These are phyloP conservation scores for Pseudonectria buxi DNA, from an alignment of 2,329 filamentous ascomycete genomes.

Conservation along the genomic window DNA sequence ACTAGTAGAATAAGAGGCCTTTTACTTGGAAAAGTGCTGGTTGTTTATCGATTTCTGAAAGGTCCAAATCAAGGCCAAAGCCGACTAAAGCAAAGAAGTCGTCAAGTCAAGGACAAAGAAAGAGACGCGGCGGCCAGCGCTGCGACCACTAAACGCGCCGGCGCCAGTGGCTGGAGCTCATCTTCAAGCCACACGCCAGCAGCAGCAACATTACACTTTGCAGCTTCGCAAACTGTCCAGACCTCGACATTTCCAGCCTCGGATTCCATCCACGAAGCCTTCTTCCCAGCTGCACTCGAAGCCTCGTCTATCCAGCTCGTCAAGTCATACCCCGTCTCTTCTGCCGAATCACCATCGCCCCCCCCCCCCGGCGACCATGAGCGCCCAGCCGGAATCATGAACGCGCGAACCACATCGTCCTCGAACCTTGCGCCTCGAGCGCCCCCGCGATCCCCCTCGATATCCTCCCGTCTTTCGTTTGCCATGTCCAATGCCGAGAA, in stretches of 20 bases:
- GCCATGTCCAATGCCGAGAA: slow-evolving; percentile 59
- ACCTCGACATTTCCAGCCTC: too few species aligned
- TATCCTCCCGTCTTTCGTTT: slow-evolving; percentile 60
- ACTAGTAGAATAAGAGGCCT: not conserved
- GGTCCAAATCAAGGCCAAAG: not conserved
- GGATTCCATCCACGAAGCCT: too few species aligned
- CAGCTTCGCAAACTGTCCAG: too few species aligned
- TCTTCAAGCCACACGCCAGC: slow-evolving; percentile 16
- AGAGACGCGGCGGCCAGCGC: slow-evolving; percentile 6
- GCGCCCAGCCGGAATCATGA: slow-evolving; percentile 37
- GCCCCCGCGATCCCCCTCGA: slow-evolving; percentile 46
- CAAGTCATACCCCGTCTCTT: too few species aligned
- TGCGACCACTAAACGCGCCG: slow-evolving; percentile 26
- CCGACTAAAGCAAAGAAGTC: not conserved
- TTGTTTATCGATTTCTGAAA: not conserved
- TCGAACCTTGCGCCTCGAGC: slow-evolving; percentile 29
- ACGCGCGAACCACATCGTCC: slow-evolving; percentile 43
- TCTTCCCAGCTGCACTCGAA: too few species aligned
- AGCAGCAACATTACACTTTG: slow-evolving; percentile 2
- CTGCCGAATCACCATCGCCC: not conserved
- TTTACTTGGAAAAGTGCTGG: not conserved
- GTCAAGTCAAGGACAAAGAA: too few species aligned
- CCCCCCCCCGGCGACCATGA: slow-evolving; percentile 29
- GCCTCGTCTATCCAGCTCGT: not conserved
- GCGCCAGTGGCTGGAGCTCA: slow-evolving; percentile 13